These are phyloP conservation scores for Juncus inflexus DNA, from an alignment of 176 grass and related monocot genomes.

Conservation along the genomic window DNA sequence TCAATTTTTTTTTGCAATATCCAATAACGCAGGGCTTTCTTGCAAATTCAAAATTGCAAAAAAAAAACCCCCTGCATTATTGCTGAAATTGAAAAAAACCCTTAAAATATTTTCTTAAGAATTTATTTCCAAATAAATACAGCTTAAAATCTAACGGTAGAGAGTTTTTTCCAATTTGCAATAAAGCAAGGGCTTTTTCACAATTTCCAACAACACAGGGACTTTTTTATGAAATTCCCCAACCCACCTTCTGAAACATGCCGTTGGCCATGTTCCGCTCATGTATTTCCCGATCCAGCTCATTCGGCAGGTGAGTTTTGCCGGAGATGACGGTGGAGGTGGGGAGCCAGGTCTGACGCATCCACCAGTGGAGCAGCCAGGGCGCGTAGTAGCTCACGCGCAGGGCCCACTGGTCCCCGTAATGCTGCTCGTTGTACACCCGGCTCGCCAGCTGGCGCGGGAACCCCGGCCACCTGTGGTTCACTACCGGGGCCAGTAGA, in stretches of 20 bases:
- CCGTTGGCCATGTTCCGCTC: constrained; percentile 10
- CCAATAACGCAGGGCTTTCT: too few species aligned
- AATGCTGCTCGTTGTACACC: constrained; percentile 39
- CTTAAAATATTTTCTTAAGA: too few species aligned
- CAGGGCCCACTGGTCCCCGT: constrained; percentile 66
- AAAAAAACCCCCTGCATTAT: too few species aligned
- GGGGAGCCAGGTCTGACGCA: constrained; percentile 64
- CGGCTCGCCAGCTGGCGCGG: constrained; percentile 19
- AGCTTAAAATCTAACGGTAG: too few species aligned
- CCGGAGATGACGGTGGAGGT: constrained; percentile 57
- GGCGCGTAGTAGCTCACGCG: constrained; percentile 59
- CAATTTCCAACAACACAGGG: too few species aligned
- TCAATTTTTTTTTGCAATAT: too few species aligned
- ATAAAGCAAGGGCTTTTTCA: too few species aligned
- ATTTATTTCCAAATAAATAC: too few species aligned
- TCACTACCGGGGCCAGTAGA: constrained; percentile 49
- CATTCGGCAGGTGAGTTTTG: constrained; percentile 48
- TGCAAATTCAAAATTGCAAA: too few species aligned
- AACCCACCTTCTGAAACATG: constrained; percentile 13
- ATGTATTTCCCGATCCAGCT: constrained; percentile 35
- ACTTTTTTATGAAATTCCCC: too few species aligned
- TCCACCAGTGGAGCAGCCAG: constrained; percentile 70
- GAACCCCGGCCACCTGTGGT: constrained; percentile 73
- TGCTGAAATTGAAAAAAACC: too few species aligned
- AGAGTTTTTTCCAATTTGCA: too few species aligned